These are phyloP conservation scores for Coelastrella sp. DNA, from an alignment of 139 green algal genomes.

Conservation along the genomic window DNA sequence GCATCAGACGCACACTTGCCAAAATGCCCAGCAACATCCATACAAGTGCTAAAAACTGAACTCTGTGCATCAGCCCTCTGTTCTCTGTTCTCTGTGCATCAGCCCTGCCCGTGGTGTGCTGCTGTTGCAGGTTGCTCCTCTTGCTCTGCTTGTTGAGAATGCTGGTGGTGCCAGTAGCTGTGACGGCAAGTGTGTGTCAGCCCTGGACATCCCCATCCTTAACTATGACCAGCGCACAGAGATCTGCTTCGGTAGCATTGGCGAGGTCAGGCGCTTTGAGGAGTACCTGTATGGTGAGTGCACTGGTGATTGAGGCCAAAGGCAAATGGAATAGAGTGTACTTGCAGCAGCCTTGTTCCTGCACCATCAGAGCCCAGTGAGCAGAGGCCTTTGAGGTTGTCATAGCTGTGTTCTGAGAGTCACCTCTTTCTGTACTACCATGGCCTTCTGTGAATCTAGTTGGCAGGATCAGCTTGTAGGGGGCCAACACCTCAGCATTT, in stretches of 20 bases:
- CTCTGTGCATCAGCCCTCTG: not conserved
- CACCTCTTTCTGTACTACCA: too few relatives aligned
- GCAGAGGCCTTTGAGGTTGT: too few relatives aligned
- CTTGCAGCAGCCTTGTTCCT: too few relatives aligned
- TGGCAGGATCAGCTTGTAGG: too few relatives aligned
- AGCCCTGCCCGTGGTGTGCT: not conserved
- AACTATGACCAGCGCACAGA: constrained; percentile 91
- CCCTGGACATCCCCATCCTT: constrained; percentile 85
- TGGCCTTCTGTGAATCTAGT: too few relatives aligned
- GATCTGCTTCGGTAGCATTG: constrained; percentile 91
- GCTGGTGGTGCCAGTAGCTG: constrained; percentile 84
- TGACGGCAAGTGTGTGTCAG: constrained; percentile 83
- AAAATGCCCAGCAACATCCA: too few relatives aligned
- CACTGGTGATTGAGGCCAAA: not conserved
- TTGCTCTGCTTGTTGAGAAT: constrained; percentile 86
- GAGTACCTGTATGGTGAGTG: constrained; percentile 87
- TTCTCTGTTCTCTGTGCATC: not conserved
- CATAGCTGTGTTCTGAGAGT: too few relatives aligned
- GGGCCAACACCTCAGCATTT: too few relatives aligned
- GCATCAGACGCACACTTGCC: too few relatives aligned
- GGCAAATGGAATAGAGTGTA: too few relatives aligned
- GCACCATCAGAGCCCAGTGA: too few relatives aligned
- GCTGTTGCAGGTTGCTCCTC: constrained; percentile 87
- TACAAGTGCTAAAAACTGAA: too few relatives aligned
- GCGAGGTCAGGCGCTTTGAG: constrained; percentile 91